Evolutionary conservation across 768 basidiomycete species (phyloP).

Genomic region (Termitomyces sp.): DNA sequence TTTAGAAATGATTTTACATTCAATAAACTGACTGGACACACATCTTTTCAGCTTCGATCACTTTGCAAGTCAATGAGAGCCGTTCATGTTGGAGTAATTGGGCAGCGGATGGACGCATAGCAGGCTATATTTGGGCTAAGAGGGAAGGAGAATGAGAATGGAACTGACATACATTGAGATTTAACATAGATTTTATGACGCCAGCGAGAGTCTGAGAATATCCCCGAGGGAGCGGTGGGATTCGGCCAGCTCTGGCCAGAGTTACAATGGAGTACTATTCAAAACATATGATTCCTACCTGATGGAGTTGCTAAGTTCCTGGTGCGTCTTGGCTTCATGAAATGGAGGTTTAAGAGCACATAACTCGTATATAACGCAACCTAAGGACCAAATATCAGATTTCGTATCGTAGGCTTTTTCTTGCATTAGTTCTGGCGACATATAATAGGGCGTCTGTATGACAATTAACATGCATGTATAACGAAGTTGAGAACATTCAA

Average conservation of each 20-base stretch:
- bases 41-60: conserved; percentile 78
- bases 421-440: conserved; percentile 98
- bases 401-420: conserved; percentile 97
- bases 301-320: conserved; percentile 78
- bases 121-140: conserved; percentile 45
- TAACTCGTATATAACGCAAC: conserved; percentile 94
- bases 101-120: conserved; percentile 79
- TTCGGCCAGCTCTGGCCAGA: conserved; percentile 62
- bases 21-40: conserved; percentile 18
- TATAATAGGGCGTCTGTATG: conserved; percentile 92
- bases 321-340: conserved; percentile 87
- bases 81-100: conserved; percentile 81
- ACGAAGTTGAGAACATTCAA: conserved; percentile 7
- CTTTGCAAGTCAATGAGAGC: conserved; percentile 63
- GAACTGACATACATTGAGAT: conserved; percentile 57
- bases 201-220: conserved; percentile 69
- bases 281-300: conserved; percentile 37
- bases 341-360: conserved; percentile 93
- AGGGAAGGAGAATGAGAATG: not conserved
- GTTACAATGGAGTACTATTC: not conserved
- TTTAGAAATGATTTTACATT: not conserved
- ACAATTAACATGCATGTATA: not conserved
- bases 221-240: conserved; percentile 82
- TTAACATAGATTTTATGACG: conserved; percentile 87
- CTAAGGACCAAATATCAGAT: conserved; percentile 97